phyloP scores from a whole-genome alignment of 75 land plant species.

The Ceratopteris richardii region DNA sequence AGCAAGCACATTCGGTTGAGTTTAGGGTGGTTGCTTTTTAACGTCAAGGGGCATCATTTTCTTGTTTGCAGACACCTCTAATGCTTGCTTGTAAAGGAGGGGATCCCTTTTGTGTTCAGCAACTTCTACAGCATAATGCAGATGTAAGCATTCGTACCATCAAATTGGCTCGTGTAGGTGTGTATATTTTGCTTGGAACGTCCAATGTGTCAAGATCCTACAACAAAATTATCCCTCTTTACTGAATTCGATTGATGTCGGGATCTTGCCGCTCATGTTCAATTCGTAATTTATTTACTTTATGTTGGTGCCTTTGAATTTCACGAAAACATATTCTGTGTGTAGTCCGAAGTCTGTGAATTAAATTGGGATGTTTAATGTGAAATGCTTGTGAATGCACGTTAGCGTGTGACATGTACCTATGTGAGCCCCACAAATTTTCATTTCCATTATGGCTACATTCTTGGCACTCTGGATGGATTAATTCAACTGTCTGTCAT shows the following conservation, averaged over 20 bases:
- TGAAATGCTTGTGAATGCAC: neutral
- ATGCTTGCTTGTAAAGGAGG: constrained; percentile 29
- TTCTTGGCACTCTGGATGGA: neutral
- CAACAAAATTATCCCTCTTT: too few relatives aligned
- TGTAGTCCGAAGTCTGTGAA: too few relatives aligned
- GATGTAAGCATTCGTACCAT: constrained; percentile 7
- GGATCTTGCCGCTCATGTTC: too few relatives aligned
- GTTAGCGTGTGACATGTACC: neutral
- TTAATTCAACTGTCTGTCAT: too few relatives aligned
- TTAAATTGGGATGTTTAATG: too few relatives aligned
- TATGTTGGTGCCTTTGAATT: too few relatives aligned
- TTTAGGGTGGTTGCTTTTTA: neutral
- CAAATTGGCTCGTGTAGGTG: neutral
- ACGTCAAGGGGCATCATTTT: neutral
- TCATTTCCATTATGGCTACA: neutral
- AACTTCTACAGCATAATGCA: constrained; percentile 11
- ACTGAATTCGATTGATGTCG: too few relatives aligned
- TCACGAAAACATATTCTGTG: too few relatives aligned
- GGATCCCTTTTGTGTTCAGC: constrained; percentile 10
- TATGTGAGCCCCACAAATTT: neutral
- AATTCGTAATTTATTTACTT: too few relatives aligned
- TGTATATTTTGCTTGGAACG: neutral
- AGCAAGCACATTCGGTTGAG: neutral
- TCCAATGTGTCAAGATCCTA: too few relatives aligned
- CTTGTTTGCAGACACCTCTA: constrained; percentile 20